These are phyloP conservation scores for Tetragonia tetragonoides DNA, from an alignment of 148 eudicot species.

Conservation along the genomic window DNA sequence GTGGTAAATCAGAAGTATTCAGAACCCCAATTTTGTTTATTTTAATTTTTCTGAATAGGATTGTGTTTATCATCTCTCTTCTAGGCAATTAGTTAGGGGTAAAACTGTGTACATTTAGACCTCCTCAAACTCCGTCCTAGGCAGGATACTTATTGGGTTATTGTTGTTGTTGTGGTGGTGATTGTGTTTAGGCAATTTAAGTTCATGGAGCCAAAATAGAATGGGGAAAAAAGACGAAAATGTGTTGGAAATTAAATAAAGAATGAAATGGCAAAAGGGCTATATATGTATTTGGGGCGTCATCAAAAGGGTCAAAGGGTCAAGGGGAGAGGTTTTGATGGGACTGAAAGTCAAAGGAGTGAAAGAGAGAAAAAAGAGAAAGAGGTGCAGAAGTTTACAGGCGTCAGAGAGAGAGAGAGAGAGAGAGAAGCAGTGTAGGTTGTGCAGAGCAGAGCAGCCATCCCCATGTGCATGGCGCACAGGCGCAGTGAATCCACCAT, in stretches of 20 bases:
- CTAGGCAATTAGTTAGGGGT: too few relatives aligned
- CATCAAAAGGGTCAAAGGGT: constrained; percentile 15
- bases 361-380: background rate
- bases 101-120: too few relatives aligned
- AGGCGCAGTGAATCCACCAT: constrained; percentile 18
- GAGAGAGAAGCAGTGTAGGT: background rate
- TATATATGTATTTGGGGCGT: background rate
- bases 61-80: too few relatives aligned
- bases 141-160: too few relatives aligned
- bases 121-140: too few relatives aligned
- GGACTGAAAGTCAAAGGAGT: constrained; percentile 29
- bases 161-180: too few relatives aligned
- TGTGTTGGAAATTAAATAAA: background rate
- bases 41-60: too few relatives aligned
- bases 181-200: too few relatives aligned
- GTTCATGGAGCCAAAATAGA: too few relatives aligned
- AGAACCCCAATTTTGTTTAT: too few relatives aligned
- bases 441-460: constrained; percentile 22
- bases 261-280: background rate
- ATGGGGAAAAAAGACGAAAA: too few relatives aligned
- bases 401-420: constrained; percentile 14
- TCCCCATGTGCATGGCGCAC: constrained; percentile 28
- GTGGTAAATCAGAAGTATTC: too few relatives aligned
- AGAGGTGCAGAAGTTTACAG: background rate
- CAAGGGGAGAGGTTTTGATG: constrained; percentile 10